Evolutionary conservation across 441 rosid genomes (phyloP).

Genomic region (Dalechampia spathulata): DNA sequence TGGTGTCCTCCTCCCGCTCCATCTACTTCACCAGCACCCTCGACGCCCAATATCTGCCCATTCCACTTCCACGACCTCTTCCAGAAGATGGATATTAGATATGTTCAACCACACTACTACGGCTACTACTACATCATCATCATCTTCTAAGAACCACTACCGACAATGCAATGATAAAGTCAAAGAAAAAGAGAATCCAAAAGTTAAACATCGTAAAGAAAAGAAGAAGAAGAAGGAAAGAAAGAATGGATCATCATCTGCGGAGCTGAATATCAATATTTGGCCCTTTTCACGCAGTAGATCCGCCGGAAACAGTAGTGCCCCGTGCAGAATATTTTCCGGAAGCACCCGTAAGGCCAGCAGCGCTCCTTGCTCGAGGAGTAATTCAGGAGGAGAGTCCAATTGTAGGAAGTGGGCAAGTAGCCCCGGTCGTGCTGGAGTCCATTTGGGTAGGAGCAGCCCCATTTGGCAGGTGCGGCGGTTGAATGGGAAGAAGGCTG

Average conservation of each 20-base stretch:
- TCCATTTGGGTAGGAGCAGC: constrained; percentile 73
- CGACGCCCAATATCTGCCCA: neutral
- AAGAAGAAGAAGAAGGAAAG: constrained; percentile 35
- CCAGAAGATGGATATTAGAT: constrained; percentile 22
- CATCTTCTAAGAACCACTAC: no score
- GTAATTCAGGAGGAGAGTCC: constrained; percentile 82
- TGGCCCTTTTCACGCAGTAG: constrained; percentile 93
- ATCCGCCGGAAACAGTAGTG: constrained; percentile 63
- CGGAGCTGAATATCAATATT: constrained; percentile 74
- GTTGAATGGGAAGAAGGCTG: constrained; percentile 32
- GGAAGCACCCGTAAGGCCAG: constrained; percentile 62
- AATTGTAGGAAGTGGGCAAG: constrained; percentile 73
- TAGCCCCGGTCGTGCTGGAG: constrained; percentile 63
- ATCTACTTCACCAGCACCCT: constrained; percentile 24
- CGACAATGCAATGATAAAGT: no score
- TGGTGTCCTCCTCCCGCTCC: constrained; percentile 83
- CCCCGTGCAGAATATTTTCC: constrained; percentile 44
- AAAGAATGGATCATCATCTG: constrained; percentile 14
- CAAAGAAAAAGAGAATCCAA: no score
- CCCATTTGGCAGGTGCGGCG: constrained; percentile 82
- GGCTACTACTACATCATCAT: neutral
- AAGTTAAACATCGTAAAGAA: no score
- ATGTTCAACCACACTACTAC: neutral
- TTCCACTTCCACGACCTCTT: constrained; percentile 3
- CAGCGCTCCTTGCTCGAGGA: constrained; percentile 86